Percentiles rank a stretch among this genome's conserved stretches.
Conservation (phyloP, 2,329 filamentous ascomycete species). For the Apiospora sp. region DNA sequence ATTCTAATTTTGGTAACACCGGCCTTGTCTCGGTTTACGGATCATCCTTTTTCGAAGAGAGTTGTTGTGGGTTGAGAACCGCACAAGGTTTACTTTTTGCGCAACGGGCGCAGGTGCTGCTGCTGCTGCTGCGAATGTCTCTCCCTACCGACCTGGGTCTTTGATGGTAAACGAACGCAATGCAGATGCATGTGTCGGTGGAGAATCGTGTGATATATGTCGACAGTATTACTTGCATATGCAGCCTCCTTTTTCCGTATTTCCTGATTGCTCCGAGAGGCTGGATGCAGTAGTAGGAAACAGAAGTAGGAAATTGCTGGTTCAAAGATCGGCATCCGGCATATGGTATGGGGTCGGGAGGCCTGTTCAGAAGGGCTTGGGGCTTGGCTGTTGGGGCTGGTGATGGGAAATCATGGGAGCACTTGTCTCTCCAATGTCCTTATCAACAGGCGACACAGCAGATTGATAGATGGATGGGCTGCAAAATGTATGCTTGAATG, state of each 20-base stretch:
- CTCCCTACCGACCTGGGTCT: slow-evolving; percentile 5
- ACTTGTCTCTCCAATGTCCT: background rate
- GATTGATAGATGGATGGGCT: background rate
- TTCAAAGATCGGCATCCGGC: background rate
- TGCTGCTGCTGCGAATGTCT: background rate
- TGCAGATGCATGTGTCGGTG: background rate
- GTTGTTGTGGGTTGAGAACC: background rate
- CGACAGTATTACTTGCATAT: background rate
- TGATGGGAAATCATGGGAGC: background rate
- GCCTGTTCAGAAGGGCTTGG: background rate
- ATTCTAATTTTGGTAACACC: slow-evolving; percentile 16
- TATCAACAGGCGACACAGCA: background rate
- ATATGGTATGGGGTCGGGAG: background rate
- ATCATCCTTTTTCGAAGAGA: background rate
- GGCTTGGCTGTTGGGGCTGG: too few relatives aligned
- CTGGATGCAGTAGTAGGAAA: background rate
- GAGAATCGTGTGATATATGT: background rate
- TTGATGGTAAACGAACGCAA: background rate
- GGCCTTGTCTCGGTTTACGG: background rate
- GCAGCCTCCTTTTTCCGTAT: background rate
- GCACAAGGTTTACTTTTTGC: background rate
- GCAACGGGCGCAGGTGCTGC: background rate
- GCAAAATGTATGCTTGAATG: background rate
- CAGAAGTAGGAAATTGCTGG: background rate
- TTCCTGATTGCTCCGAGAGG: background rate